phyloP scores from a whole-genome alignment of 1,139 yeast species.

The Blastobotrys persicus region DNA sequence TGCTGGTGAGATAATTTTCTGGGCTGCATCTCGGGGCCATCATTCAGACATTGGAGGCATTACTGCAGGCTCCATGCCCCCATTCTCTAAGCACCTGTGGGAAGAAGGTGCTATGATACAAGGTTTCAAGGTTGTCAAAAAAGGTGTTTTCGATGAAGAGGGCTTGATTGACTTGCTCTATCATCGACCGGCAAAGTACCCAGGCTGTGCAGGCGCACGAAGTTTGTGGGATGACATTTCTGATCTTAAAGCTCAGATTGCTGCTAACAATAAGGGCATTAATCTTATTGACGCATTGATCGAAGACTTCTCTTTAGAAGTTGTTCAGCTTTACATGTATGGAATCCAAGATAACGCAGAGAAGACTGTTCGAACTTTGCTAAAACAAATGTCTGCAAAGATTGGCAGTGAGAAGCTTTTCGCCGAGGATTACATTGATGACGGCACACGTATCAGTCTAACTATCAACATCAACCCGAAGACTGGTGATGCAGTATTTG shows the following conservation, averaged over 20 bases:
- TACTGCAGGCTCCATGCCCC: slow-evolving; percentile 66
- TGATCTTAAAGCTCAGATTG: slow-evolving; percentile 64
- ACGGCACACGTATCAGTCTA: slow-evolving; percentile 54
- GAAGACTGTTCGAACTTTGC: slow-evolving; percentile 47
- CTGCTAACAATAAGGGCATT: slow-evolving; percentile 66
- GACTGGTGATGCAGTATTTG: slow-evolving; percentile 51
- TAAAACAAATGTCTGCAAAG: slow-evolving; percentile 40
- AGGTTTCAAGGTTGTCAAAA: slow-evolving; percentile 53
- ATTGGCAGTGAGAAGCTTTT: slow-evolving; percentile 35
- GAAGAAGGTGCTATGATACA: slow-evolving; percentile 64
- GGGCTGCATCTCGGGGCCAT: slow-evolving; percentile 66
- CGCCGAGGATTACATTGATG: slow-evolving; percentile 59
- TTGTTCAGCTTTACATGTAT: slow-evolving; percentile 57
- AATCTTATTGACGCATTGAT: slow-evolving; percentile 49
- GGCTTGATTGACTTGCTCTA: slow-evolving; percentile 48
- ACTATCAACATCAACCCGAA: slow-evolving; percentile 44
- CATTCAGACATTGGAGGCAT: slow-evolving; percentile 70
- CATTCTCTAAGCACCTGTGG: slow-evolving; percentile 57
- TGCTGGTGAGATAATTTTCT: slow-evolving; percentile 51
- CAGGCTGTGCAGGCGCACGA: slow-evolving; percentile 63
- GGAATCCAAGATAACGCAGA: slow-evolving; percentile 64
- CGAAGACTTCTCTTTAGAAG: slow-evolving; percentile 49
- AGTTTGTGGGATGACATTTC: slow-evolving; percentile 56
- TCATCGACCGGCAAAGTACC: slow-evolving; percentile 51
- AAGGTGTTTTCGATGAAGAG: slow-evolving; percentile 56